Conservation (phyloP, 768 basidiomycete species). For the Naematelia aurantialba region DNA sequence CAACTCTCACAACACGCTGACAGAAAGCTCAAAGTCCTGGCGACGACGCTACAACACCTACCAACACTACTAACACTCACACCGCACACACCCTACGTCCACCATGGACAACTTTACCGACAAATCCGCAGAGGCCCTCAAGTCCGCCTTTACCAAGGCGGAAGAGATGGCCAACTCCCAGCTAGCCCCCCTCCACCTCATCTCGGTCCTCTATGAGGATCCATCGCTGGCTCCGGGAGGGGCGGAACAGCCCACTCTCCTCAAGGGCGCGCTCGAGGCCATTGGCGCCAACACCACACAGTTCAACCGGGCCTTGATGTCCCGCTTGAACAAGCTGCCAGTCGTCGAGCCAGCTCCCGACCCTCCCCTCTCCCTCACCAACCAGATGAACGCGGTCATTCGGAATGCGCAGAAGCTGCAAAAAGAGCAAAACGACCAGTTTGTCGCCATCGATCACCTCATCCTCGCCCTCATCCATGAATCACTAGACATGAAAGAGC, state of each 20-base stretch:
- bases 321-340: slow-evolving; percentile 73
- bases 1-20: too few species aligned
- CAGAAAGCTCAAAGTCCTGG: background rate
- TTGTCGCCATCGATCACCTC: slow-evolving; percentile 89
- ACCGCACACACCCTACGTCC: slow-evolving; percentile 55
- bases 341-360: slow-evolving; percentile 81
- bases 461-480: slow-evolving; percentile 73
- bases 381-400: slow-evolving; percentile 61
- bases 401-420: slow-evolving; percentile 71
- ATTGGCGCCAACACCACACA: slow-evolving; percentile 69
- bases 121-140: slow-evolving; percentile 67
- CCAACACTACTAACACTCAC: background rate
- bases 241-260: slow-evolving; percentile 59
- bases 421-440: slow-evolving; percentile 74
- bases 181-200: slow-evolving; percentile 81
- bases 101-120: slow-evolving; percentile 71
- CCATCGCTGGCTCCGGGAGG: slow-evolving; percentile 21
- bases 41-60: background rate
- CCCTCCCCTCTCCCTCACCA: slow-evolving; percentile 62
- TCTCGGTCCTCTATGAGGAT: slow-evolving; percentile 74
- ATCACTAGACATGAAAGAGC: slow-evolving; percentile 54
- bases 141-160: slow-evolving; percentile 71
- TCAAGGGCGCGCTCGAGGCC: slow-evolving; percentile 71
- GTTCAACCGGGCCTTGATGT: slow-evolving; percentile 70
- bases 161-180: slow-evolving; percentile 80